phyloP scores from a whole-genome alignment of 2,329 filamentous ascomycete species.

The Calonectria multiphialidica region DNA sequence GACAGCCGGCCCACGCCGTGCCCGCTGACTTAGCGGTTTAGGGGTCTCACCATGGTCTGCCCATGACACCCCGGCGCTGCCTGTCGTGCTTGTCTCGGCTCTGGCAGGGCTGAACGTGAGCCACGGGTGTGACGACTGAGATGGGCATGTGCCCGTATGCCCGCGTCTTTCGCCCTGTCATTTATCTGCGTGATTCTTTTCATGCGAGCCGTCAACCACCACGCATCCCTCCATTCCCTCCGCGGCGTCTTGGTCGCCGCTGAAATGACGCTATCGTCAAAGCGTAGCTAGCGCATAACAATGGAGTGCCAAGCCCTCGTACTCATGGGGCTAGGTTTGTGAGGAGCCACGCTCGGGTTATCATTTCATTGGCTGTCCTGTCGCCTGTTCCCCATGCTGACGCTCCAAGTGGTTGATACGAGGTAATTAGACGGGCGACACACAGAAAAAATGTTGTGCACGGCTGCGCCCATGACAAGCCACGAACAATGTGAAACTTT shows the following conservation, averaged over 20 bases:
- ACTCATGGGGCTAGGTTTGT: not conserved
- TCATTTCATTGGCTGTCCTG: not conserved
- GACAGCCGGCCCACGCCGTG: not conserved
- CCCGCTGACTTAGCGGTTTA: slow-evolving; percentile 3
- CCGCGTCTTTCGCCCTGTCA: not conserved
- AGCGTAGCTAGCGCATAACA: not conserved
- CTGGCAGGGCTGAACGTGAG: not conserved
- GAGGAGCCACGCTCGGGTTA: not conserved
- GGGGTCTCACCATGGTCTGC: not conserved
- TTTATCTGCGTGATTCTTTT: not conserved
- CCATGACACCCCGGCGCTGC: not conserved
- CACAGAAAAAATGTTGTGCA: not conserved
- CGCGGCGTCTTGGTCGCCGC: not conserved
- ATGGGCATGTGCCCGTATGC: not conserved
- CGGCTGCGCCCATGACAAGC: not conserved
- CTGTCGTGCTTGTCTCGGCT: not conserved
- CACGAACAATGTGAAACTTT: not conserved
- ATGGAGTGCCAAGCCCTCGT: slow-evolving; percentile 4
- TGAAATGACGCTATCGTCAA: not conserved
- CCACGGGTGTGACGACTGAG: not conserved
- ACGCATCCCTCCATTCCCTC: no score
- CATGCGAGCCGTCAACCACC: not conserved
- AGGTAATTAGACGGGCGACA: not conserved
- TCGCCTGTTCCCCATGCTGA: not conserved
- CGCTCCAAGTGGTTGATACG: not conserved